phyloP scores from a whole-genome alignment of 768 basidiomycete genomes.

The Amanita pallidorosea region DNA sequence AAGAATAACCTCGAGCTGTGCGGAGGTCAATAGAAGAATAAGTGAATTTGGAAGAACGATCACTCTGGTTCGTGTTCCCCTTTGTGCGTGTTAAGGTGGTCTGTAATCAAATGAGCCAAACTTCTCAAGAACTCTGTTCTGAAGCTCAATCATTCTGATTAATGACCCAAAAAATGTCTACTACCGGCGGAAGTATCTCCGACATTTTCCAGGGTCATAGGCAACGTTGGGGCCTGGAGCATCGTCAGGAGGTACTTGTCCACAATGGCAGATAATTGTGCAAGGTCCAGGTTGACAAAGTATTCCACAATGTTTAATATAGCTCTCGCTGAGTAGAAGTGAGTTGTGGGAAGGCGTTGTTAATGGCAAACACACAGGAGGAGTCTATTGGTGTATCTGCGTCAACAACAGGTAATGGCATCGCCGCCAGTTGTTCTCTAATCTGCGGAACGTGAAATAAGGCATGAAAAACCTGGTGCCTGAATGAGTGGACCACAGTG shows the following conservation, averaged over 20 bases:
- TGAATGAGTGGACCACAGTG: background rate
- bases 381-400: constrained; percentile 12
- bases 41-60: background rate
- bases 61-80: constrained; percentile 25
- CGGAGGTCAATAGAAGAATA: constrained; percentile 5
- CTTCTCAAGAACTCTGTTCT: constrained; percentile 1
- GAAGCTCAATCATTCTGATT: background rate
- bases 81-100: constrained; percentile 26
- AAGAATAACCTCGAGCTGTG: constrained; percentile 34
- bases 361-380: constrained; percentile 14
- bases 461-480: constrained; percentile 37
- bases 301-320: constrained; percentile 54
- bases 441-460: constrained; percentile 68
- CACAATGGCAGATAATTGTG: constrained; percentile 43
- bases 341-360: background rate
- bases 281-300: constrained; percentile 62
- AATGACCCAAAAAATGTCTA: background rate
- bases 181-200: constrained; percentile 34
- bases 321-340: constrained; percentile 25
- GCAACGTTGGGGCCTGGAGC: constrained; percentile 29
- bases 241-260: constrained; percentile 39
- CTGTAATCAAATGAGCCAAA: constrained; percentile 24
- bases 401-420: constrained; percentile 20
- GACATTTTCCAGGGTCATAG: constrained; percentile 16
- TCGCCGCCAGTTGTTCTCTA: constrained; percentile 27